Evolutionary conservation across 1,284 basidiomycete species (phyloP).

Genomic region (Naganishia liquefaciens): DNA sequence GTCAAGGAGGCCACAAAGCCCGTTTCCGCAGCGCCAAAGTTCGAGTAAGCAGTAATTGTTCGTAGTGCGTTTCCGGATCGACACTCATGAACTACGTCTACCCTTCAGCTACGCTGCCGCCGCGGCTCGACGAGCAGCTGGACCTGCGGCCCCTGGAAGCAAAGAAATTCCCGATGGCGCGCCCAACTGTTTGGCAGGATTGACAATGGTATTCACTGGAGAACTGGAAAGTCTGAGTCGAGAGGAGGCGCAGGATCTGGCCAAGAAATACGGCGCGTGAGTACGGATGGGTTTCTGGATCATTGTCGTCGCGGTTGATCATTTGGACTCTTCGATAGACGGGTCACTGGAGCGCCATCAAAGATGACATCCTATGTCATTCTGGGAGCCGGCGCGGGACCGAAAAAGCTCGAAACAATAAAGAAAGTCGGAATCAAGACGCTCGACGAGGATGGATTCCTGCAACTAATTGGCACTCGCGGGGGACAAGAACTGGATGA

Average conservation of each 20-base stretch:
- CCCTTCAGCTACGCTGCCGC: slow-evolving; percentile 57
- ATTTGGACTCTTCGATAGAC: slow-evolving; percentile 56
- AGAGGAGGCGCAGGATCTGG: slow-evolving; percentile 83
- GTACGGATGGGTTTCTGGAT: slow-evolving; percentile 42
- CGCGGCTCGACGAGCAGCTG: slow-evolving; percentile 65
- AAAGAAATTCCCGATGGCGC: slow-evolving; percentile 62
- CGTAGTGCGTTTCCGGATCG: too few species aligned
- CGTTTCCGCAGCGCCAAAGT: slow-evolving; percentile 16
- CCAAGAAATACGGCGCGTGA: slow-evolving; percentile 88
- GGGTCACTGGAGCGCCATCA: slow-evolving; percentile 83
- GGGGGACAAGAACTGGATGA: slow-evolving; percentile 62
- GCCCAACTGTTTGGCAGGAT: slow-evolving; percentile 78
- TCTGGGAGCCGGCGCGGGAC: slow-evolving; percentile 83
- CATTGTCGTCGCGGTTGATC: not conserved
- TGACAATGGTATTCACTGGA: slow-evolving; percentile 94
- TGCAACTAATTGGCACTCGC: slow-evolving; percentile 75
- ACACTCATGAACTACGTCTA: not conserved
- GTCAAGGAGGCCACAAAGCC: slow-evolving; percentile 15
- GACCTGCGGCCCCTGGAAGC: slow-evolving; percentile 65
- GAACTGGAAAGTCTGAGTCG: slow-evolving; percentile 83
- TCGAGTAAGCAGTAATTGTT: slow-evolving; percentile 3
- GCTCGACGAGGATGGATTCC: slow-evolving; percentile 83
- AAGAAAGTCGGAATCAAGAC: slow-evolving; percentile 74
- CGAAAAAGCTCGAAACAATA: slow-evolving; percentile 80
- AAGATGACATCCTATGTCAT: slow-evolving; percentile 89